Conservation (phyloP, 2,329 filamentous ascomycete species). For the Nemania bipapillata region DNA sequence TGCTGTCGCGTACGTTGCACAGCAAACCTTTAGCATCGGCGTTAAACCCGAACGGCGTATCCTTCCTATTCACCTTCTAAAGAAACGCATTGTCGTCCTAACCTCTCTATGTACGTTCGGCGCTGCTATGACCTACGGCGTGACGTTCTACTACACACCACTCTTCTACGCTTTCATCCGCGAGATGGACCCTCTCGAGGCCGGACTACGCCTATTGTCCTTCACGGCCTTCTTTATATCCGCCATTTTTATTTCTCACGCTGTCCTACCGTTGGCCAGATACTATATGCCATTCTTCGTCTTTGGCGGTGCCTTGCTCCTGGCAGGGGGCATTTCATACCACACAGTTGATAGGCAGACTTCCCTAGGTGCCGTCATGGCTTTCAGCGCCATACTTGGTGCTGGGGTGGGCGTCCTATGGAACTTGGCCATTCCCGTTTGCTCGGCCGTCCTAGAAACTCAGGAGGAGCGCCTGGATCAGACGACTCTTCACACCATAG, state of each 20-base stretch:
- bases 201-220: slow-evolving; percentile 57
- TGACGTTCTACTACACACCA: slow-evolving; percentile 62
- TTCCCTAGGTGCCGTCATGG: slow-evolving; percentile 49
- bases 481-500: slow-evolving; percentile 51
- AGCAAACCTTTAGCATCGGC: slow-evolving; percentile 58
- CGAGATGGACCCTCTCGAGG: slow-evolving; percentile 55
- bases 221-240: slow-evolving; percentile 41
- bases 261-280: slow-evolving; percentile 53
- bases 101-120: slow-evolving; percentile 56
- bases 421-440: slow-evolving; percentile 50
- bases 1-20: slow-evolving; percentile 56
- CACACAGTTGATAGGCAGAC: slow-evolving; percentile 44
- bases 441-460: slow-evolving; percentile 43
- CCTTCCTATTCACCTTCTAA: slow-evolving; percentile 60
- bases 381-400: slow-evolving; percentile 49
- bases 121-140: slow-evolving; percentile 51
- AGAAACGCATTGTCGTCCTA: slow-evolving; percentile 53
- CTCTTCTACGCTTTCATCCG: slow-evolving; percentile 63
- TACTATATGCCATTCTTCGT: slow-evolving; percentile 54
- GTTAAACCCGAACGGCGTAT: slow-evolving; percentile 56
- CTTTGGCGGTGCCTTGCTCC: slow-evolving; percentile 44
- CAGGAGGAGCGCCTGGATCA: slow-evolving; percentile 49
- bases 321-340: slow-evolving; percentile 46
- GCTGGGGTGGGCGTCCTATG: slow-evolving; percentile 51
- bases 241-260: slow-evolving; percentile 47